Base-by-base conservation (phyloP, 352 stramenopile genomes). In the Globisporangium viniferum region DNA sequence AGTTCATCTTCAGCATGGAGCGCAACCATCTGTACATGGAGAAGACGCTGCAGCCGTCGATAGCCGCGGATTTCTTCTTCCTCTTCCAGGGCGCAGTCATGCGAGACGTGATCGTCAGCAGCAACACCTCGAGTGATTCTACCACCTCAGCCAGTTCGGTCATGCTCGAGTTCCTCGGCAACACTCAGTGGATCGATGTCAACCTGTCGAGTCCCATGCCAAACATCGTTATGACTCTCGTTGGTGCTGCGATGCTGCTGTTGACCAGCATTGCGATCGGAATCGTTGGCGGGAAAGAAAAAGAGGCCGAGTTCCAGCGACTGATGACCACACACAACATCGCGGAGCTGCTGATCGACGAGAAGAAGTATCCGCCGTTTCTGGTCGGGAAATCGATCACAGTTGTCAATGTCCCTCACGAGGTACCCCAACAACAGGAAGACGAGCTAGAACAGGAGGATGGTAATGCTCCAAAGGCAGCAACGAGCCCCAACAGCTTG, bases 11-110 rank as follows among this genome's bases (percentile, higher is more conserved):
- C 9, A 12, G 9, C 9, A 44, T 70, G 4, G 69, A 72, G n/a
- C 71, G 60, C n/a, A 80, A 79, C 29, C 73, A 83, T 29, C 22
- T 81, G 18, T 83, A 81, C 60, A 74, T 78, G 6, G 73, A 81
- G n/a, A 31, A 68, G 51, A 75, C 64, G 6, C 65, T 78, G n/a
- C 69, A 83, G 59, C 51, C 70, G 6, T 67, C 70, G 35, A 74
- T 79, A 41, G 78, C 74, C 0, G 67, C 74, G 2, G 74, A 69
- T 0, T 61, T 73, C 9, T 81, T 73, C 64, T 79, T 74, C 44
- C 41, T 80, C 15, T 79, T 81, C 65, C 74, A 83, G 15, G 71
- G 79, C 31, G 74, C 59, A 0, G 51, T 77, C 35, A 27, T 22
- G 9, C 69, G 31, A 46, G 39, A 46, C 5, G 51, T 58, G 0